phyloP scores from a whole-genome alignment of 441 rosid genomes.

The Capsella rubella region DNA sequence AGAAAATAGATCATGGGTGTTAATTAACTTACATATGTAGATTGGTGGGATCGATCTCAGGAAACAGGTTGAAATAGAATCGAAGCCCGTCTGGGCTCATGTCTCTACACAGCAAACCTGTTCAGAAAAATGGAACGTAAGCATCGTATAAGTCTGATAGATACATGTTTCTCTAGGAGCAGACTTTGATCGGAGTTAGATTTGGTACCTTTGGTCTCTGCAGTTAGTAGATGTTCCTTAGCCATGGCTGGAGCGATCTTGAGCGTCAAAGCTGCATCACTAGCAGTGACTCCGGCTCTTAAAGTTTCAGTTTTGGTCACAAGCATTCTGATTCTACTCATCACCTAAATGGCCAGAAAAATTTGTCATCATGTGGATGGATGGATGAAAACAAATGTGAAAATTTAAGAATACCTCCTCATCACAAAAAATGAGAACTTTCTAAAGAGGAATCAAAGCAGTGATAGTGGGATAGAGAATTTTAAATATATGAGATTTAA shows the following conservation, averaged over 20 bases:
- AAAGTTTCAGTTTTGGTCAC: constrained; percentile 71
- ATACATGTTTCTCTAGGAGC: background rate
- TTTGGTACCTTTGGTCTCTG: constrained; percentile 81
- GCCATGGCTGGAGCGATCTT: constrained; percentile 99
- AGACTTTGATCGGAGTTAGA: constrained; percentile 25
- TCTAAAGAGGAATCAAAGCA: constrained; percentile 4
- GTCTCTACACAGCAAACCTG: constrained; percentile 93
- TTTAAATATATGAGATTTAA: constrained; percentile 21
- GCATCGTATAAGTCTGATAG: constrained; percentile 21
- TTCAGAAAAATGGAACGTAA: constrained; percentile 38
- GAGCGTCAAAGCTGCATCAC: constrained; percentile 91
- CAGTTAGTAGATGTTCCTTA: constrained; percentile 89
- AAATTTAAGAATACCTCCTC: too few relatives aligned
- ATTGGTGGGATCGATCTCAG: constrained; percentile 60
- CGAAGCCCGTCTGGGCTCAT: constrained; percentile 87
- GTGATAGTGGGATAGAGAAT: constrained; percentile 10
- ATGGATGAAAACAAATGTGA: constrained; percentile 8
- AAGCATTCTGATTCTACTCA: constrained; percentile 73
- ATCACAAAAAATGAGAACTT: constrained; percentile 4
- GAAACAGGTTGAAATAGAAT: constrained; percentile 79
- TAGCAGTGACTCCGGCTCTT: constrained; percentile 74
- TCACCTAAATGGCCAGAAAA: constrained; percentile 55
- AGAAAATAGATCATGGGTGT: background rate
- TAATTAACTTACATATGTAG: constrained; percentile 64
- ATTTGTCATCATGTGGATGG: constrained; percentile 1